Evolutionary conservation across 257 asterid species (phyloP).

Genomic region (Primulina huaijiensis): DNA sequence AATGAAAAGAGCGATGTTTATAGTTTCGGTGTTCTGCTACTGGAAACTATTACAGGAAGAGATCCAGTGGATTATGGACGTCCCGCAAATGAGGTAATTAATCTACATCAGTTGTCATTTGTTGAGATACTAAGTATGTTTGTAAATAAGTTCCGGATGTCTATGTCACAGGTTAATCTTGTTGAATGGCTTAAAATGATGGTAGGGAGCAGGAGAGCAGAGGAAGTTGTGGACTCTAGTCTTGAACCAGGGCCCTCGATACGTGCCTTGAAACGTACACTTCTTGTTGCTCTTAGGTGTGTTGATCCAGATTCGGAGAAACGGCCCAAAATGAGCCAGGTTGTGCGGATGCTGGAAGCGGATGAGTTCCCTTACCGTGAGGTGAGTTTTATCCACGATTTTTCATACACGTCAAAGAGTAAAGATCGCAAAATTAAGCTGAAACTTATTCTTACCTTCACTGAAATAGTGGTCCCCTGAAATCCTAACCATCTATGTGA

Average conservation of each 20-base stretch:
- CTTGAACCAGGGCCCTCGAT: constrained; percentile 36
- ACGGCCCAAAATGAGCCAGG: too few species aligned
- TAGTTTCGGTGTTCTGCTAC: too few species aligned
- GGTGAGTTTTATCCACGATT: background rate
- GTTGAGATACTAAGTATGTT: constrained; percentile 25
- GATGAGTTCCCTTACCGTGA: too few species aligned
- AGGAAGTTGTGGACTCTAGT: constrained; percentile 84
- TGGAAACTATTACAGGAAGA: too few species aligned
- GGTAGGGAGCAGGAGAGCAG: constrained; percentile 90
- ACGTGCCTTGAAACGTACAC: too few species aligned
- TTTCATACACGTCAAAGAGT: background rate
- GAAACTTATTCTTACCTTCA: background rate
- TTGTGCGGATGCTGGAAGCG: too few species aligned
- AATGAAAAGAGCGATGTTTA: too few species aligned
- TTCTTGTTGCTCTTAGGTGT: too few species aligned
- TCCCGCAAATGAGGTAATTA: too few species aligned
- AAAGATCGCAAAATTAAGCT: background rate
- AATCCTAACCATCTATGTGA: background rate
- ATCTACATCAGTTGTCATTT: background rate
- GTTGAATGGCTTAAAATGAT: constrained; percentile 98
- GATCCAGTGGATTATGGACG: too few species aligned
- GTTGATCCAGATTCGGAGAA: too few species aligned
- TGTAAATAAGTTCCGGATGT: background rate
- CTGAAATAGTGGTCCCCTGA: background rate
- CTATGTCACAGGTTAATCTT: constrained; percentile 70